Percentiles rank a stretch among this genome's conserved stretches.
These are phyloP conservation scores for Globisporangium acanthophoron DNA, from an alignment of 352 stramenopile species.

Conservation along the genomic window DNA sequence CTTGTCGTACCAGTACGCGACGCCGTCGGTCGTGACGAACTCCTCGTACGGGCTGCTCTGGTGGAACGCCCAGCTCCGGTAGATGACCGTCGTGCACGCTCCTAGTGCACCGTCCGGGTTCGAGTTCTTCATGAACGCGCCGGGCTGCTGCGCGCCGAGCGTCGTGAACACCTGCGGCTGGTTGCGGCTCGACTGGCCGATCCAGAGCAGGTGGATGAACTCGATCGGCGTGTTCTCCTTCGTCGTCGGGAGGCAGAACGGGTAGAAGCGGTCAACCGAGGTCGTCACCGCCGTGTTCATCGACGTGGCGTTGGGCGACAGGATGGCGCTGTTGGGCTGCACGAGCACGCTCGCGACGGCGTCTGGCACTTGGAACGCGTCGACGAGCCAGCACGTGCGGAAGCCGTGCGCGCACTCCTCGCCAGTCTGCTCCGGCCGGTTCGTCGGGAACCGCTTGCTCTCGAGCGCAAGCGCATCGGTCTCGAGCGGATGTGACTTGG, in stretches of 20 bases:
- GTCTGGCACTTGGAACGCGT: constrained; percentile 39
- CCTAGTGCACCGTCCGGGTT: constrained; percentile 72
- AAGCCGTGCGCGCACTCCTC: constrained; percentile 87
- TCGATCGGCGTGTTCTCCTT: constrained; percentile 90
- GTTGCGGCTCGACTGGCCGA: constrained; percentile 84
- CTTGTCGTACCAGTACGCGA: constrained; percentile 90
- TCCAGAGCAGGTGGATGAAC: constrained; percentile 91
- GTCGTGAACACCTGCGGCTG: constrained; percentile 90
- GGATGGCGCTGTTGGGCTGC: constrained; percentile 65
- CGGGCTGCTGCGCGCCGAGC: constrained; percentile 84
- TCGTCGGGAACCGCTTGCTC: constrained; percentile 45
- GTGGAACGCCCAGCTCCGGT: constrained; percentile 91
- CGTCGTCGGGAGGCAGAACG: constrained; percentile 90
- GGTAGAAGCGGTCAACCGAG: constrained; percentile 84
- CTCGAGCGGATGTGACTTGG: constrained; percentile 16
- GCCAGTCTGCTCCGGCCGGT: constrained; percentile 90
- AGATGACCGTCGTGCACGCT: constrained; percentile 79
- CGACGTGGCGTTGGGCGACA: constrained; percentile 77
- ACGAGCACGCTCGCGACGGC: constrained; percentile 59
- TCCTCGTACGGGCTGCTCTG: constrained; percentile 84
- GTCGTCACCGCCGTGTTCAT: constrained; percentile 87
- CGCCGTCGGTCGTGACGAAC: constrained; percentile 87
- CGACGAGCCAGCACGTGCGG: constrained; percentile 77
- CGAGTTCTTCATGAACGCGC: constrained; percentile 90
- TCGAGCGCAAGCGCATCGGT: constrained; percentile 15